These are phyloP conservation scores for Aureobasidium uvarum DNA, from an alignment of 2,329 filamentous ascomycete species.

Conservation along the genomic window DNA sequence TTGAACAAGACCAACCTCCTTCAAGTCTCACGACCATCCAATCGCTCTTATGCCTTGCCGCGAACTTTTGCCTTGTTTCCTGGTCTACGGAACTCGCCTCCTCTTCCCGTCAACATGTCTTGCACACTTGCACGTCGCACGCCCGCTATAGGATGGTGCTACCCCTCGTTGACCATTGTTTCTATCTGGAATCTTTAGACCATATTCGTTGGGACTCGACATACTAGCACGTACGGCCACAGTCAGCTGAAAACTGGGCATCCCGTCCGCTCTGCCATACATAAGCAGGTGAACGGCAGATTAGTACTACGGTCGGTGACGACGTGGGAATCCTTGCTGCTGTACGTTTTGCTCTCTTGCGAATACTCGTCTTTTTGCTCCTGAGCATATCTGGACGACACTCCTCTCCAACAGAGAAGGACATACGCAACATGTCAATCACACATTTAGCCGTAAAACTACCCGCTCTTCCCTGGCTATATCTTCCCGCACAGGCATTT, in stretches of 20 bases:
- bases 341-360: not conserved
- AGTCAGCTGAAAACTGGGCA: not conserved
- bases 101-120: not conserved
- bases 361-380: not conserved
- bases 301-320: not conserved
- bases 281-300: not conserved
- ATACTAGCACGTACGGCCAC: not conserved
- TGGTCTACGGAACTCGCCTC: not conserved
- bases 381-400: not conserved
- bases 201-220: not conserved
- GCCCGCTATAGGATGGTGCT: no score
- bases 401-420: not conserved
- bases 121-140: not conserved
- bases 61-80: constrained; percentile 11
- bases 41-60: not conserved
- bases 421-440: not conserved
- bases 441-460: not conserved
- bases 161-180: not conserved
- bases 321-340: not conserved
- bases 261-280: not conserved
- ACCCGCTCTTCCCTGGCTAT: constrained; percentile 7
- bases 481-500: constrained; percentile 4
- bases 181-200: no score
- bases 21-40: not conserved
- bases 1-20: constrained; percentile 2